phyloP scores from a whole-genome alignment of 345 rosid genomes.

The Crucihimalaya himalaica region DNA sequence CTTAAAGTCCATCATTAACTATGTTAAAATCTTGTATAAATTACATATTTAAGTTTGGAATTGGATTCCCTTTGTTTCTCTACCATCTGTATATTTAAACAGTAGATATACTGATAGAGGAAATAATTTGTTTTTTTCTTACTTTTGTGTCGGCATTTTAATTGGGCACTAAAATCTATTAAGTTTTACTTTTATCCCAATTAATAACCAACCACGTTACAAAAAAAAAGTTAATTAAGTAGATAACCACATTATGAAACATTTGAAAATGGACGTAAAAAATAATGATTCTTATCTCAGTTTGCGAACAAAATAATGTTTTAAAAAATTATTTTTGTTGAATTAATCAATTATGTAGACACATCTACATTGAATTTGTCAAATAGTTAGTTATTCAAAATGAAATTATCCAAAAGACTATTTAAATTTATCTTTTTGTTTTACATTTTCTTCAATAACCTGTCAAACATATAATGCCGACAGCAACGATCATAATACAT shows the following conservation, averaged over 20 bases:
- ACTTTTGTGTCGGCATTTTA: neutral
- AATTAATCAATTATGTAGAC: neutral
- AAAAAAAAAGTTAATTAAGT: neutral
- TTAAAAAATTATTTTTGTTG: neutral
- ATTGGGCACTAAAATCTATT: neutral
- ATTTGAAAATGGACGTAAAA: neutral
- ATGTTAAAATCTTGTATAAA: neutral
- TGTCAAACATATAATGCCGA: conserved; percentile 22
- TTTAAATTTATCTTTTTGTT: neutral
- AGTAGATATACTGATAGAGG: neutral
- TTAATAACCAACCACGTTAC: too few relatives aligned
- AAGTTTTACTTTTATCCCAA: neutral
- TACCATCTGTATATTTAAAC: conserved; percentile 3
- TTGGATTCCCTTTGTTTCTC: conserved; percentile 16
- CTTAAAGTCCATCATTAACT: neutral
- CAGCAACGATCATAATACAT: neutral
- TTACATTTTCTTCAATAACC: conserved; percentile 27
- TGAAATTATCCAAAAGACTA: neutral
- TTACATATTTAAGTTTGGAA: conserved; percentile 14
- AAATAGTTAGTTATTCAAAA: conserved; percentile 6
- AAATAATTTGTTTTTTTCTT: conserved; percentile 1
- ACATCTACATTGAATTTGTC: conserved; percentile 12
- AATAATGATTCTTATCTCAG: neutral
- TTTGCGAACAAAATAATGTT: neutral
- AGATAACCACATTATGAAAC: neutral